Evolutionary conservation across 495 filamentous ascomycete species (phyloP), one percentile per base, ranked within the genome.

Genomic region (Trichodelitschia bisporula): DNA sequence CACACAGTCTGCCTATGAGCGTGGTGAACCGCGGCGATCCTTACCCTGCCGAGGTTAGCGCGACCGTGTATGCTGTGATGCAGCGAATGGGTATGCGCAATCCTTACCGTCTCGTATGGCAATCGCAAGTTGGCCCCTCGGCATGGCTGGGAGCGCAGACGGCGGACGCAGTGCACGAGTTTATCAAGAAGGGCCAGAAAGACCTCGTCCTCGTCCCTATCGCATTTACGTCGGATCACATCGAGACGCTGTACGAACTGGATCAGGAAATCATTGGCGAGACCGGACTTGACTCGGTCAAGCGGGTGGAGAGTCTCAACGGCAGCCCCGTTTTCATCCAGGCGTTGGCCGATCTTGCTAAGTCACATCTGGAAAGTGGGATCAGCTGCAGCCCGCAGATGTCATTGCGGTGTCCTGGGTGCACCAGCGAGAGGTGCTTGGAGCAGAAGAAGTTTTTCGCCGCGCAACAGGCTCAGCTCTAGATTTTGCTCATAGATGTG

Each of bases 71-170:
- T 42, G 84, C 89, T 2, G 89, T 99, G 4, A 91, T 92, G 79
- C 67, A 86, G 42, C 62, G 76, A 15, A 64, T 99, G 8, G 69
- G 69, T 5, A 75, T 80, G 48, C 64, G 62, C 39, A 86, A 99
- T 54, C 76, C 77, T 2, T 95, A 89, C 50, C 69, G 89, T 14
- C 58, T 99, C 18, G 82, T 80, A 44, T 99, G 86, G 86, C 89
- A 99, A 51, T 92, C 82, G 15, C 89, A 99, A 47, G 89, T 99
- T 30, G 89, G 89, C 11, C 89, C 89, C 2, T 72, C 67, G 19
- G 74, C 89, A 12, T 99, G 89, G 89, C 66, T 95, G 3, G 89
- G 89, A 9, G 82, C 89, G 18, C 89, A 95, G 49, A 95, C 89
- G 0, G 66, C 65, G 38, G 68, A 69, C 36, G 83, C 89, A 0